These are phyloP conservation scores for Wickerhamiella bombiphila DNA, from an alignment of 805 yeast species.

Conservation along the genomic window DNA sequence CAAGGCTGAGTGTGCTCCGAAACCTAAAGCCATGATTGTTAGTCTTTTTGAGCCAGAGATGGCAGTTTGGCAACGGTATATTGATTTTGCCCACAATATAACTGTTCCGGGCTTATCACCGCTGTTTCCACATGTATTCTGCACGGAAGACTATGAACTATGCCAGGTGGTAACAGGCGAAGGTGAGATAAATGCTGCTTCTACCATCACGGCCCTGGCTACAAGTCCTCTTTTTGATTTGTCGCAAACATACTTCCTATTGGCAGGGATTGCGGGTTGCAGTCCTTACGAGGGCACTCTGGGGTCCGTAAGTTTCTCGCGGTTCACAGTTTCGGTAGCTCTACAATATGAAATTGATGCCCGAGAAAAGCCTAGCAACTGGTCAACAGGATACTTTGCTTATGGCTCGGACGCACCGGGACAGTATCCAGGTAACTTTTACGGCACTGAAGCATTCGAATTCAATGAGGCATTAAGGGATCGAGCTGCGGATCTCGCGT, in stretches of 20 bases:
- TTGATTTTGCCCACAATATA: slow-evolving; percentile 38
- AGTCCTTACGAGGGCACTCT: slow-evolving; percentile 41
- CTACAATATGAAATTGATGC: slow-evolving; percentile 46
- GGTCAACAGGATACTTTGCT: slow-evolving; percentile 48
- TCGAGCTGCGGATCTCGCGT: slow-evolving; percentile 40
- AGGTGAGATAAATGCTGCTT: slow-evolving; percentile 54
- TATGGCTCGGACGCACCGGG: slow-evolving; percentile 37
- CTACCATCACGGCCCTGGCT: slow-evolving; percentile 39
- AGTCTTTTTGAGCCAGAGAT: slow-evolving; percentile 42
- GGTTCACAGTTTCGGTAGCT: slow-evolving; percentile 47
- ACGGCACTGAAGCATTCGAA: slow-evolving; percentile 54
- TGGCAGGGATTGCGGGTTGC: slow-evolving; percentile 56
- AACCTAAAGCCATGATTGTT: slow-evolving; percentile 41
- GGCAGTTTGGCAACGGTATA: slow-evolving; percentile 36
- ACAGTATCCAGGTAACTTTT: slow-evolving; percentile 38
- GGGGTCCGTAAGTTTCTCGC: slow-evolving; percentile 47
- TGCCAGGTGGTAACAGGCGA: slow-evolving; percentile 58
- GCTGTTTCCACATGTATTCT: slow-evolving; percentile 40
- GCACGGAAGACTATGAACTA: slow-evolving; percentile 36
- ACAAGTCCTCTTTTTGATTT: slow-evolving; percentile 43
- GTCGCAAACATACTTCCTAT: slow-evolving; percentile 42
- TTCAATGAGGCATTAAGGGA: slow-evolving; percentile 44
- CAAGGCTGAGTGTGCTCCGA: slow-evolving; percentile 8
- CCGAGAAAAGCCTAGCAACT: slow-evolving; percentile 29
- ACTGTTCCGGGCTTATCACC: slow-evolving; percentile 56